Base-by-base conservation (phyloP, 352 stramenopile species). In the Pythium guiyangense region DNA sequence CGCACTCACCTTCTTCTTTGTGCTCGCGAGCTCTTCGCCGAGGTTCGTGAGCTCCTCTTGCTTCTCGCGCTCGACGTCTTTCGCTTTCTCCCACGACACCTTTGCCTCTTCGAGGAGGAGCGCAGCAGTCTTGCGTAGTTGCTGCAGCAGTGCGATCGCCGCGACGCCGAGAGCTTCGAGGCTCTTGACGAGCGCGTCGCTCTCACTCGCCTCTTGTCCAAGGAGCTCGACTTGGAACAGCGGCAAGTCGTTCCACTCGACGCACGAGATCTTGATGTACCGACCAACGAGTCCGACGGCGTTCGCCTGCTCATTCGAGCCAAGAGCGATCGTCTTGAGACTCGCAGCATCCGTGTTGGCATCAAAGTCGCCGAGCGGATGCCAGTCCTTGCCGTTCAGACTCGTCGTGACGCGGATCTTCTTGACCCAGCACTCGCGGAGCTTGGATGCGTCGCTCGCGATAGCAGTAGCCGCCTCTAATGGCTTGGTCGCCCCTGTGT, bases 21-120 rank as follows among this genome's bases (percentile, higher is more conserved):
- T 45, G 29, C 74, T 69, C 6, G 69, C 64, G n/a, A 90, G 64
- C 37, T 94, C 80, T 42, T 86, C 76, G 18, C 85, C 69, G 5
- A 88, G 69, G n/a, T 88, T 84, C 10, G 76, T 79, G 17, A 92
- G 54, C 31, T 90, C 79, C 49, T 87, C 79, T 49, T 92, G 79
- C 53, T 92, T 94, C 54, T 90, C 82, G 34, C 77, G 76, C 42
- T 94, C 80, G 3, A 66, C 76, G 47, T 81, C 70, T 53, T 91
- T 94, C 0, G 80, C 80, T 37, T 77, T 80, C 18, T 92, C 78
- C 72, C 81, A 92, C n/a, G 73, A 73, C 18, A 72, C 51, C n/a
- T 78, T 76, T 22, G 84, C 80, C 50, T 91, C 80, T 25, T 91
- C 79, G 6, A 87, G 48, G 0, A 92, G 68, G 17, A 90, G 42